Percentiles rank a stretch among this genome's conserved stretches.
phyloP scores from a whole-genome alignment of 441 rosid species.

The Metrosideros polymorpha region DNA sequence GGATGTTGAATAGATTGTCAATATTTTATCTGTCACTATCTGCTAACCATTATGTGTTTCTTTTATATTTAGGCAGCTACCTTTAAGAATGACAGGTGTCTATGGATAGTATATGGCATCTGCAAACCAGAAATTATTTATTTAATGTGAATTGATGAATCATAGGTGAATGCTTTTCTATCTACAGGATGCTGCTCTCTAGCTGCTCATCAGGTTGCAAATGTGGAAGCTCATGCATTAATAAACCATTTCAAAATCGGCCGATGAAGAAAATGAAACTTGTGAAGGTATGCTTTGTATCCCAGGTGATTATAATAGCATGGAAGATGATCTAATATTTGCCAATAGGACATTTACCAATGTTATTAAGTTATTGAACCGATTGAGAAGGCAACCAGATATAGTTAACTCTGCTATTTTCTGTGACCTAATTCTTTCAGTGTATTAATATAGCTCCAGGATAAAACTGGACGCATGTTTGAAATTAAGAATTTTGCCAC shows the following conservation, averaged over 20 bases:
- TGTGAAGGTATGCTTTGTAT: constrained; percentile 47
- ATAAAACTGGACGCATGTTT: neutral
- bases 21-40: too few species aligned
- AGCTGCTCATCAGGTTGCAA: constrained; percentile 93
- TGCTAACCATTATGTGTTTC: neutral
- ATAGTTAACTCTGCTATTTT: neutral
- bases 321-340: neutral
- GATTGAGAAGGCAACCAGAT: neutral
- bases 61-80: neutral
- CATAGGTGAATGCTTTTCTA: neutral
- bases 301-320: neutral
- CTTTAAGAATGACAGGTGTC: neutral
- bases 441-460: neutral
- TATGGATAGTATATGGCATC: neutral
- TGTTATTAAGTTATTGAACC: neutral
- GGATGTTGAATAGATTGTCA: too few species aligned
- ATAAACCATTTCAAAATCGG: constrained; percentile 83
- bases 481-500: neutral
- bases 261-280: constrained; percentile 84
- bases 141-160: neutral
- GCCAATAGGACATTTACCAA: neutral
- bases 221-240: constrained; percentile 73
- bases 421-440: neutral
- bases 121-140: neutral
- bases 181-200: constrained; percentile 77